Percentiles rank a stretch among this genome's conserved stretches.
phyloP scores from a whole-genome alignment of 805 yeast genomes.

The Yamadazyma ubonensis region DNA sequence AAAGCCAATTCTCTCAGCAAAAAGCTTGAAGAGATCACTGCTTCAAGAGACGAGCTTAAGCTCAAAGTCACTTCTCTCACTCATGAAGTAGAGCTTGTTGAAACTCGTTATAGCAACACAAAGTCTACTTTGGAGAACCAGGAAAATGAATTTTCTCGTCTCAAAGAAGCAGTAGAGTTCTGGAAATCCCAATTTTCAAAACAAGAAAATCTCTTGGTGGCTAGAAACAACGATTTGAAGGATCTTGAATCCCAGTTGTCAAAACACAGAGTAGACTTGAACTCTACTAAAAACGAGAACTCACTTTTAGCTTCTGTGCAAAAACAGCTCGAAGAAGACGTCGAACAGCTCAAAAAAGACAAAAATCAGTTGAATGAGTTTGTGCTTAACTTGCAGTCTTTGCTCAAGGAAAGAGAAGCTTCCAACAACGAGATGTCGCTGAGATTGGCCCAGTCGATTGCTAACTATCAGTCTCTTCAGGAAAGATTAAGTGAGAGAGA shows the following conservation, averaged over 20 bases:
- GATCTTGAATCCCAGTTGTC: conserved; percentile 49
- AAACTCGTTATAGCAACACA: conserved; percentile 49
- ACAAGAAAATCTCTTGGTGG: conserved; percentile 34
- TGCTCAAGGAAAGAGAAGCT: conserved; percentile 60
- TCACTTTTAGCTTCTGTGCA: conserved; percentile 49
- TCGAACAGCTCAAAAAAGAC: conserved; percentile 54
- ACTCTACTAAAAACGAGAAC: conserved; percentile 55
- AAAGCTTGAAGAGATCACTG: conserved; percentile 51
- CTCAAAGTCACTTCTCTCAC: conserved; percentile 13
- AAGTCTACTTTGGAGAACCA: conserved; percentile 29
- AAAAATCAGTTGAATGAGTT: conserved; percentile 55
- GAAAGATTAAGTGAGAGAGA: conserved; percentile 53
- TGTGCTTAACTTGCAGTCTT: conserved; percentile 57
- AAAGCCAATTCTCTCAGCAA: conserved; percentile 51
- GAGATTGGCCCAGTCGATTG: conserved; percentile 49
- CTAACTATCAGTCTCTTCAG: conserved; percentile 44
- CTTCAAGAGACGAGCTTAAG: conserved; percentile 47
- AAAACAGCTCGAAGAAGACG: conserved; percentile 51
- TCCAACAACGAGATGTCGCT: conserved; percentile 49
- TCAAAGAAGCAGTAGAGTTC: conserved; percentile 30
- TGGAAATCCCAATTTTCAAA: conserved; percentile 44
- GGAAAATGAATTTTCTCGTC: conserved; percentile 27
- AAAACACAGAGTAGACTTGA: conserved; percentile 43
- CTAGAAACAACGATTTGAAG: conserved; percentile 50
- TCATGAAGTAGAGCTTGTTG: conserved; percentile 20